phyloP scores from a whole-genome alignment of 257 asterid genomes.

The Apocynum venetum region DNA sequence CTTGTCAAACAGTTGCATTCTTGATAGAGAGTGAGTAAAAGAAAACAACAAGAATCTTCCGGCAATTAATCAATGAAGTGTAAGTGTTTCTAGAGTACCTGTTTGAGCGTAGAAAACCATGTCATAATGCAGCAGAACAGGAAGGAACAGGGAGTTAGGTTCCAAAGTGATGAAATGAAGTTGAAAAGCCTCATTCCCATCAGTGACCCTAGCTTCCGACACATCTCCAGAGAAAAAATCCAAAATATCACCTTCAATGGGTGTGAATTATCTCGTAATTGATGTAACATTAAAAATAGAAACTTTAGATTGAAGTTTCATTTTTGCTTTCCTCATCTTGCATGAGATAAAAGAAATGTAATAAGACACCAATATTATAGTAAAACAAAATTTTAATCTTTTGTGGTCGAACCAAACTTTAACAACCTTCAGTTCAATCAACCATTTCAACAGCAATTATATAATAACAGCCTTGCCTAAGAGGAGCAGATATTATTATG shows the following conservation, averaged over 20 bases:
- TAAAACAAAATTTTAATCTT: background rate
- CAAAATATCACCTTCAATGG: too few species aligned
- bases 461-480: too few species aligned
- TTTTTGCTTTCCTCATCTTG: background rate
- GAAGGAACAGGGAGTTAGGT: constrained; percentile 67
- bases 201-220: constrained; percentile 39
- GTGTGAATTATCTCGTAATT: too few species aligned
- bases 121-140: constrained; percentile 55
- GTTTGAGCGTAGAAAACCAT: constrained; percentile 87
- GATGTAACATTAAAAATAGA: background rate
- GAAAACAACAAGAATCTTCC: too few species aligned
- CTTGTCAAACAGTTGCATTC: too few species aligned
- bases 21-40: too few species aligned
- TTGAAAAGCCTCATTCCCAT: constrained; percentile 40
- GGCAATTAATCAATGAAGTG: too few species aligned
- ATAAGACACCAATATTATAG: background rate
- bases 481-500: too few species aligned
- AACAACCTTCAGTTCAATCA: too few species aligned
- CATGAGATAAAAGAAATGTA: background rate
- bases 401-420: background rate
- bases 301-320: background rate
- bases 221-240: constrained; percentile 30
- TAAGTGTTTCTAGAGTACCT: constrained; percentile 36
- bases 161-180: constrained; percentile 81
- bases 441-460: too few species aligned